Evolutionary conservation across 345 rosid genomes (phyloP), one percentile per base, ranked within the genome.

Genomic region (Streptanthus diversifolius): DNA sequence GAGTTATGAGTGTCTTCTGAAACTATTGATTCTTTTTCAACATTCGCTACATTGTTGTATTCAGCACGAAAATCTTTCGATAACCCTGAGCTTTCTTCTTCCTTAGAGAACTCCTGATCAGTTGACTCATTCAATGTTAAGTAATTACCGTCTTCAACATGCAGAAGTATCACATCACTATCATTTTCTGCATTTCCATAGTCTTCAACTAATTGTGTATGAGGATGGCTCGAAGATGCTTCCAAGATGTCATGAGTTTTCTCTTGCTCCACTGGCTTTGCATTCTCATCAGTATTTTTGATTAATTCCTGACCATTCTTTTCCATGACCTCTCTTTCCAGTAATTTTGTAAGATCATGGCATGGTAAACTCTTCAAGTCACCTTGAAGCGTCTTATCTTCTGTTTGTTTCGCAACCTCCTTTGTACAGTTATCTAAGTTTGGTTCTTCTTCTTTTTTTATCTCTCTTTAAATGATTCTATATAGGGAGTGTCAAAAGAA

Each of bases 401-500:
- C 66, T 44, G 44, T 2, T 35, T 69, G 19, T 63, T 45, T 37
- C 44, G 75, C 27, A 25, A 13, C 22, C 7, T 70, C 75, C 37
- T 56, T 44, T 11, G 2, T 12, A 56, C 11, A 43, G 2, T 12
- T 43, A 7, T 3, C 24, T 8, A 70, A 29, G 13, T 48, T 30
- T 63, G 66, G 32, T 22, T 51, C 35, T 6, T 44, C 21, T 7
- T 45, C 51, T 2, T 45, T 2, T 60, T 69, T 51, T 15, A 39
- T 29, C 24, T 70, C 59, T 36, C 36, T 69, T 55, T 55, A 36
- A 37, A 45, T 19, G 71, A 37, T 55, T 63, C 17, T 55, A 49
- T 37, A 27, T 5, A 29, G 7, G 70, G 22, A 55, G 52, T 27
- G 14, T 56, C 47, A 45, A 56, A 45, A 55, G 75, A 70, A 70